Conservation (phyloP, 495 filamentous ascomycete genomes). For the Xylaria bambusicola region DNA sequence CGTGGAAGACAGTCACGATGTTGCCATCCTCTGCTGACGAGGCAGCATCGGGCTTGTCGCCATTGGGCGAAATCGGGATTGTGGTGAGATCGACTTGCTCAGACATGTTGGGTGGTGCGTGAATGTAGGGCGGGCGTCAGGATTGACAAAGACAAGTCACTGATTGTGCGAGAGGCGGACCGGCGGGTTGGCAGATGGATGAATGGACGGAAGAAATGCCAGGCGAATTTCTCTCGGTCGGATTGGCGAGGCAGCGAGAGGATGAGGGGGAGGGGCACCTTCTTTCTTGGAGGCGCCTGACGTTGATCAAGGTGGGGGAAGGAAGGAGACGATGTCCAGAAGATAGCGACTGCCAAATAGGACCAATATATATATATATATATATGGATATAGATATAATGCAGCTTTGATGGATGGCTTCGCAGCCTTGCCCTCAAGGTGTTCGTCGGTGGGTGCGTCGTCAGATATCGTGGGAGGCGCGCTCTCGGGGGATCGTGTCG, state of each 20-base stretch:
- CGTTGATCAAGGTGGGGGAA: no score
- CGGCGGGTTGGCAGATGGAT: conserved; percentile 5
- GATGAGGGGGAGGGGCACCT: not conserved
- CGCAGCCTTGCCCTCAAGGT: no score
- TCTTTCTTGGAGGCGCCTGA: not conserved
- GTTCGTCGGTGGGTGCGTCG: not conserved
- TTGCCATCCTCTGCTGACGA: conserved; percentile 44
- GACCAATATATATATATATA: no score
- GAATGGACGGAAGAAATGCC: not conserved
- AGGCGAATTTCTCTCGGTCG: not conserved
- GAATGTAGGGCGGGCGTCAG: not conserved
- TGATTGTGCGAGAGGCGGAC: not conserved
- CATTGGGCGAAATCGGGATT: conserved; percentile 75
- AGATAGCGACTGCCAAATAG: no score
- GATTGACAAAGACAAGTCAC: not conserved
- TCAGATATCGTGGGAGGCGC: no score
- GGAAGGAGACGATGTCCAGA: no score
- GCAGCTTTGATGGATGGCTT: no score
- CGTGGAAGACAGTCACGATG: conserved; percentile 89
- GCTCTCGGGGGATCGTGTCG: no score
- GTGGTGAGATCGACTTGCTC: conserved; percentile 59
- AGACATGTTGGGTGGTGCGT: conserved; percentile 40
- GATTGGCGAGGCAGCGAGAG: not conserved
- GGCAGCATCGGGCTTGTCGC: conserved; percentile 40
- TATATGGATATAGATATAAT: no score